Conservation (phyloP, 1,284 basidiomycete species). For the Bondarzewia mesenterica region DNA sequence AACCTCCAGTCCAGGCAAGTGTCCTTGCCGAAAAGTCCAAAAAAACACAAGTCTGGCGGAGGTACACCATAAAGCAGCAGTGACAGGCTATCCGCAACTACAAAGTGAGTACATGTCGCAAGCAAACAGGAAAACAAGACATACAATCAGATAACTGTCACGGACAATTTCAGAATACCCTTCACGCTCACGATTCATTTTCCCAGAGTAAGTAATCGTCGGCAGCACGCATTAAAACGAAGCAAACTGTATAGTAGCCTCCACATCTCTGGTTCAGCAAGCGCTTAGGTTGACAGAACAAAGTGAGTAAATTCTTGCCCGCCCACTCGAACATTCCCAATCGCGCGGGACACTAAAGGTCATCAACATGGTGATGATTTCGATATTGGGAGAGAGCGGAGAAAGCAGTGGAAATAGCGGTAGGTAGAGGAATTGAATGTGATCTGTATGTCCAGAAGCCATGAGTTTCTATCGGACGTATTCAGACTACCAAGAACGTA, state of each 20-base stretch:
- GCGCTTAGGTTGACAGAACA: slow-evolving; percentile 62
- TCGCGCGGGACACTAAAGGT: slow-evolving; percentile 74
- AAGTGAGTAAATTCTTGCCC: slow-evolving; percentile 47
- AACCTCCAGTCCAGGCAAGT: no score
- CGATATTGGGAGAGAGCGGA: slow-evolving; percentile 44
- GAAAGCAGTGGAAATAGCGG: slow-evolving; percentile 75
- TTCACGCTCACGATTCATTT: slow-evolving; percentile 38
- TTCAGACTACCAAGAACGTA: slow-evolving; percentile 22
- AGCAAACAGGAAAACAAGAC: slow-evolving; percentile 22
- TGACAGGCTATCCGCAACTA: slow-evolving; percentile 56
- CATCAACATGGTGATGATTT: slow-evolving; percentile 62
- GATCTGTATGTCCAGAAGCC: no score
- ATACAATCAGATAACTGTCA: slow-evolving; percentile 75
- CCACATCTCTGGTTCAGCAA: slow-evolving; percentile 68
- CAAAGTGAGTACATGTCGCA: slow-evolving; percentile 4
- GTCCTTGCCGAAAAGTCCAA: slow-evolving; percentile 72
- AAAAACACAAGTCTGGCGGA: slow-evolving; percentile 64
- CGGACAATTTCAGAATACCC: slow-evolving; percentile 65
- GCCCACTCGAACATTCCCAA: slow-evolving; percentile 69
- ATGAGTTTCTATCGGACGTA: neutral
- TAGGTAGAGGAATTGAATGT: slow-evolving; percentile 76
- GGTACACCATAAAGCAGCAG: slow-evolving; percentile 77
- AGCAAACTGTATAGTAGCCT: slow-evolving; percentile 71
- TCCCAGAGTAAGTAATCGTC: slow-evolving; percentile 31
- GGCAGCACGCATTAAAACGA: slow-evolving; percentile 68